phyloP scores from a whole-genome alignment of 345 rosid species.

The Atalantia buxifolia region DNA sequence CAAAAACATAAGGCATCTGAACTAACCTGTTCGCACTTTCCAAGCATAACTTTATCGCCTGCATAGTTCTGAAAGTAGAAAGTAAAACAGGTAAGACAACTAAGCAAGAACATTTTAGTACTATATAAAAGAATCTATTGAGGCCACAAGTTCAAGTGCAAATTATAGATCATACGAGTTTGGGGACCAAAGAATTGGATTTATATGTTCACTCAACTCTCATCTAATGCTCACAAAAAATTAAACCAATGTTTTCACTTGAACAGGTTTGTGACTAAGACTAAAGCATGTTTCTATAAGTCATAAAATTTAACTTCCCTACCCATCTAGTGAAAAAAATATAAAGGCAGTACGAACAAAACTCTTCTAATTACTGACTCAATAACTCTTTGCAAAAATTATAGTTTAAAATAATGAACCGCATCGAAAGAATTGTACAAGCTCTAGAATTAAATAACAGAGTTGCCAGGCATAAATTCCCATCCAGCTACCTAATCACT shows the following conservation, averaged over 20 bases:
- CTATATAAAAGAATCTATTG: background rate
- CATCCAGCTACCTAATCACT: background rate
- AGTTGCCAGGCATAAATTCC: background rate
- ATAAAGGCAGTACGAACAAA: background rate
- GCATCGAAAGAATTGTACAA: background rate
- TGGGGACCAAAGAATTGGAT: background rate
- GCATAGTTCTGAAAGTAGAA: constrained; percentile 62
- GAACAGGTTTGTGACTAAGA: background rate
- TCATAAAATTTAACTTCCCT: background rate
- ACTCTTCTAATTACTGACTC: background rate
- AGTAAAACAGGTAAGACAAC: constrained; percentile 19
- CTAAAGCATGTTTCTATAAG: background rate
- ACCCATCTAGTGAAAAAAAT: background rate
- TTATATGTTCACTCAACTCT: background rate
- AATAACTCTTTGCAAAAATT: background rate
- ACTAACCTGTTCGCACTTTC: constrained; percentile 94
- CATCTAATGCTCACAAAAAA: background rate
- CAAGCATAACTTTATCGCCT: constrained; percentile 87
- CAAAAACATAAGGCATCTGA: constrained; percentile 13
- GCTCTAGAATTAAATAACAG: background rate
- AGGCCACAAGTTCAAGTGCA: constrained; percentile 8
- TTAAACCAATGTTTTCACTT: background rate
- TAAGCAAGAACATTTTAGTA: background rate
- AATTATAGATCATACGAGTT: background rate
- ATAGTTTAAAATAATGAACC: background rate